Evolutionary conservation across 768 basidiomycete genomes (phyloP), one percentile per base, ranked within the genome.

Genomic region (Tylopilus sp.): DNA sequence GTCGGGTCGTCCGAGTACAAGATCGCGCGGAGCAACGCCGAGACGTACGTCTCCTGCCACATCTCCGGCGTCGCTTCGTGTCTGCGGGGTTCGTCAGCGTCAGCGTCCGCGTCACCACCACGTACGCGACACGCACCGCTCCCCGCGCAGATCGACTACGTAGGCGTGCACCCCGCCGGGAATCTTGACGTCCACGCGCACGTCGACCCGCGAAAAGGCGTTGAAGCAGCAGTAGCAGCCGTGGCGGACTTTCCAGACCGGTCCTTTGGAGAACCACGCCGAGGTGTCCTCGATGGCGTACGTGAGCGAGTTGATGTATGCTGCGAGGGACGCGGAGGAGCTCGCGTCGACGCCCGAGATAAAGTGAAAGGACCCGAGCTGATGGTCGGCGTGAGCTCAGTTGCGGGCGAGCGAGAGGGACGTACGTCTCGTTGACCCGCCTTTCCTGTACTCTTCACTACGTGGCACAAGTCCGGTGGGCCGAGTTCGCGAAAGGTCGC

Each of bases 261-360:
- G 74, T 6, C 85, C 80, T 65, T 90, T 91, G 30, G 86, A 84
- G 67, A 97, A 97, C 97, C 97, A 99, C 4, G 91, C 86, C 25
- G 85, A 82, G 50, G 79, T 84, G 58, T 95, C 94, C 64, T 98
- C 97, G 56, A 98, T 86, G 17, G 87, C 83, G 66, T 98, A 98
- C 7, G 92, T 96, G n/a, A 98, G 78, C 22, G 94, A 97, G 74
- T 99, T 98, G 71, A 98, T 89, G 72, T 99, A 99, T 12, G 97
- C 96, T 6, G 97, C 97, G 26, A 99, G 80, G 0, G 94, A 96
- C 4, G 97, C 97, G 19, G 95, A 98, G 7, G 96, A 97, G 17
- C 94, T 98, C 2, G 96, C 93, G 70, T 99, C 97, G 48, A 99
- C 92, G n/a, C 97, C 96, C 0, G 97, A 99, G 53, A 97, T 83